These are phyloP conservation scores for Scenedesmus sp. DNA, from an alignment of 163 green algal genomes.

Conservation along the genomic window DNA sequence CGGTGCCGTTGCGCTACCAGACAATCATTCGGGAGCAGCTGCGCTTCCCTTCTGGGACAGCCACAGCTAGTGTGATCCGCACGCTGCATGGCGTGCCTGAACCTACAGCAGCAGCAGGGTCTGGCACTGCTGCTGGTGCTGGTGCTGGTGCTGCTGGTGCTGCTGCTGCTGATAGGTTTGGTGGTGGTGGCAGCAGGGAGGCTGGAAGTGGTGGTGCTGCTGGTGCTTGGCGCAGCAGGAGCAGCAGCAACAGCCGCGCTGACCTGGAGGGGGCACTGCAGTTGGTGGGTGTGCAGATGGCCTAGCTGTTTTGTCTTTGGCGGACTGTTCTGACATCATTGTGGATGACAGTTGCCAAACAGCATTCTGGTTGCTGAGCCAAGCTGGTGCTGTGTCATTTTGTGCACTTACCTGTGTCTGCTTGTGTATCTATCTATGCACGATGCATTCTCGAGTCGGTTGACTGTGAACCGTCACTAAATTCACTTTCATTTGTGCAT, in stretches of 20 bases:
- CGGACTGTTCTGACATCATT: neutral
- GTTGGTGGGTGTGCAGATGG: neutral
- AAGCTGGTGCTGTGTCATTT: too few relatives aligned
- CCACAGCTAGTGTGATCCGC: slow-evolving; percentile 80
- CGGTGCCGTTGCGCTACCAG: slow-evolving; percentile 75
- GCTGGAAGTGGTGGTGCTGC: neutral
- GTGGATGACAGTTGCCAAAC: too few relatives aligned
- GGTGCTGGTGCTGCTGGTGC: neutral
- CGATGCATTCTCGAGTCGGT: too few relatives aligned
- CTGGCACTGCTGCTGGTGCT: neutral
- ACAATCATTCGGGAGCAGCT: slow-evolving; percentile 76
- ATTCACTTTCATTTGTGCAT: too few relatives aligned
- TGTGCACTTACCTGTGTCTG: too few relatives aligned
- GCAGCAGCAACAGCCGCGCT: neutral
- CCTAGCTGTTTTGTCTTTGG: neutral
- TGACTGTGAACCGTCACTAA: too few relatives aligned
- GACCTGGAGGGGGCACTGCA: slow-evolving; percentile 18
- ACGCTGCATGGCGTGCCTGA: slow-evolving; percentile 62
- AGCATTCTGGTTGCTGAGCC: too few relatives aligned
- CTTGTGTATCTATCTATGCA: too few relatives aligned
- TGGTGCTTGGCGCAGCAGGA: neutral
- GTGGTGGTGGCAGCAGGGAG: neutral
- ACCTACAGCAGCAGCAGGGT: neutral
- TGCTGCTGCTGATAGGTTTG: neutral
- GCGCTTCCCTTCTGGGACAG: slow-evolving; percentile 71